These are phyloP conservation scores for Helianthus annuus DNA, from an alignment of 129 eudicot genomes.

Conservation along the genomic window HanXRQr2.0-SUNRISE NC_035441.2:145884131-145884630, in stretches of 20 bases:
- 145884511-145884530: too few species aligned
- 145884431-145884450: too few species aligned
- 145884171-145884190: constrained; percentile 15
- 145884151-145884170: constrained; percentile 51
- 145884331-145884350: constrained; percentile 27
- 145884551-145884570: too few species aligned
- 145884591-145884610: too few species aligned
- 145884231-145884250: constrained; percentile 34
- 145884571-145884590: too few species aligned
- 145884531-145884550: too few species aligned
- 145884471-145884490: too few species aligned
- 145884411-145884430: too few species aligned
- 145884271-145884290: constrained; percentile 30
- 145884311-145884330: constrained; percentile 52
- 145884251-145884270: constrained; percentile 29
- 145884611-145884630: too few species aligned
- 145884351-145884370: constrained; percentile 20
- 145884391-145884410: too few species aligned
- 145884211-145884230: constrained; percentile 35
- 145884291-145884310: constrained; percentile 10
- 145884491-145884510: too few species aligned
- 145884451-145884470: too few species aligned
- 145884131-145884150: constrained; percentile 61
- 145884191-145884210: constrained; percentile 48
- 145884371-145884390: not conserved